These are phyloP conservation scores for Arthrobotrys iridis DNA, from an alignment of 2,329 filamentous ascomycete species.

Conservation along the genomic window DNA sequence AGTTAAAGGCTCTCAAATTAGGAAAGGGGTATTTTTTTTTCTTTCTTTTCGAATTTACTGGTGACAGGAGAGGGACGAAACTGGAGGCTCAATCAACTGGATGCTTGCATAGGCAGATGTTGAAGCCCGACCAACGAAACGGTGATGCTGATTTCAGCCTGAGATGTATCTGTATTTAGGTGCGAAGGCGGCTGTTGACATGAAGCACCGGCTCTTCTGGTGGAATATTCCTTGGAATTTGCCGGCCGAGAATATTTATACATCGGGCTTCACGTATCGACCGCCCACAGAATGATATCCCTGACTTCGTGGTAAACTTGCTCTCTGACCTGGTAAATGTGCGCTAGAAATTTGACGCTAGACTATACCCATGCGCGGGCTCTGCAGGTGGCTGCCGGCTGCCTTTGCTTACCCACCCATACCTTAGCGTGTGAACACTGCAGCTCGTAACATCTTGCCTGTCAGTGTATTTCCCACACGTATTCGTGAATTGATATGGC, in stretches of 20 bases:
- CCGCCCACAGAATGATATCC: slow-evolving; percentile 17
- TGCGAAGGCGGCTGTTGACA: slow-evolving; percentile 10
- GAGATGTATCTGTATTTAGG: slow-evolving; percentile 17
- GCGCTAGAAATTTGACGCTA: slow-evolving; percentile 19
- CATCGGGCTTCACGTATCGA: slow-evolving; percentile 13
- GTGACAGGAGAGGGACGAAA: slow-evolving; percentile 30
- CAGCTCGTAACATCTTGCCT: slow-evolving; percentile 38
- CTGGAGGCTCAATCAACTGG: slow-evolving; percentile 15
- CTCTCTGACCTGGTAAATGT: slow-evolving; percentile 38
- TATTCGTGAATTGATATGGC: slow-evolving; percentile 26
- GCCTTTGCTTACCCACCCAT: slow-evolving; percentile 50
- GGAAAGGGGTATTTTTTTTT: slow-evolving; percentile 2
- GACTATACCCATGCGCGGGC: neutral
- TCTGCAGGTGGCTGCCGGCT: slow-evolving; percentile 44
- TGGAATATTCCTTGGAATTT: slow-evolving; percentile 51
- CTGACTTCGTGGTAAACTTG: slow-evolving; percentile 37
- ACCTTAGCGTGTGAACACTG: slow-evolving; percentile 34
- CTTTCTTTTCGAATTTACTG: slow-evolving; percentile 30
- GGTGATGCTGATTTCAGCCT: slow-evolving; percentile 34
- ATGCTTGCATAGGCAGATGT: slow-evolving; percentile 24
- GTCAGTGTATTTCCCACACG: slow-evolving; percentile 6
- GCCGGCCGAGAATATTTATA: slow-evolving; percentile 28
- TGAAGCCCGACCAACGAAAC: slow-evolving; percentile 10
- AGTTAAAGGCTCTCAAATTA: slow-evolving; percentile 18
- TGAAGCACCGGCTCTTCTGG: slow-evolving; percentile 16